phyloP scores from a whole-genome alignment of 2,329 filamentous ascomycete genomes.

The Aspergillus pseudonomiae region DNA sequence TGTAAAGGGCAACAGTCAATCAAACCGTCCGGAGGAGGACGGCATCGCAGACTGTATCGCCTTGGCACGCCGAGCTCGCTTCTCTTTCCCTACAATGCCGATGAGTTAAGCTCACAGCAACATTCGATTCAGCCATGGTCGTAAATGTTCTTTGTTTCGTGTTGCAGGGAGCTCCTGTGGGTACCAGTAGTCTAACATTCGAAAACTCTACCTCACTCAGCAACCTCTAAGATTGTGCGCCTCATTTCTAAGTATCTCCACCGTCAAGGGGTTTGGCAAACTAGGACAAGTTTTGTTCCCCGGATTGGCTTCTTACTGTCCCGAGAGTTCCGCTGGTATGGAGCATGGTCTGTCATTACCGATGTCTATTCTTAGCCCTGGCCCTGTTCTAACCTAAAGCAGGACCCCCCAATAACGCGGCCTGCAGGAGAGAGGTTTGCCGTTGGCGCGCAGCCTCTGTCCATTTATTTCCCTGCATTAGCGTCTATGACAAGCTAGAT shows the following conservation, averaged over 20 bases:
- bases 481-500: background rate
- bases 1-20: background rate
- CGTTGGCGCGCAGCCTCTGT: background rate
- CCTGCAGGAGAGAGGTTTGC: background rate
- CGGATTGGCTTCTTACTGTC: fast-evolving
- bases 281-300: no score
- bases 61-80: background rate
- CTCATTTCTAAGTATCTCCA: background rate
- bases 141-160: background rate
- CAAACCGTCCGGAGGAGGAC: background rate
- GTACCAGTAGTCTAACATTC: background rate
- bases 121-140: background rate
- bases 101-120: background rate
- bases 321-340: background rate
- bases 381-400: no score
- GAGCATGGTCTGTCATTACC: background rate
- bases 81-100: background rate
- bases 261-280: background rate
- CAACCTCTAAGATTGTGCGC: background rate
- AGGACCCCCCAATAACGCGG: background rate
- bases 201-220: background rate
- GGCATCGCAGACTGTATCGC: no score
- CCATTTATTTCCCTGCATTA: background rate
- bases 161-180: background rate
- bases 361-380: background rate